phyloP scores from a whole-genome alignment of 2,329 filamentous ascomycete genomes.

The Arthrobotrys entomopaga region DNA sequence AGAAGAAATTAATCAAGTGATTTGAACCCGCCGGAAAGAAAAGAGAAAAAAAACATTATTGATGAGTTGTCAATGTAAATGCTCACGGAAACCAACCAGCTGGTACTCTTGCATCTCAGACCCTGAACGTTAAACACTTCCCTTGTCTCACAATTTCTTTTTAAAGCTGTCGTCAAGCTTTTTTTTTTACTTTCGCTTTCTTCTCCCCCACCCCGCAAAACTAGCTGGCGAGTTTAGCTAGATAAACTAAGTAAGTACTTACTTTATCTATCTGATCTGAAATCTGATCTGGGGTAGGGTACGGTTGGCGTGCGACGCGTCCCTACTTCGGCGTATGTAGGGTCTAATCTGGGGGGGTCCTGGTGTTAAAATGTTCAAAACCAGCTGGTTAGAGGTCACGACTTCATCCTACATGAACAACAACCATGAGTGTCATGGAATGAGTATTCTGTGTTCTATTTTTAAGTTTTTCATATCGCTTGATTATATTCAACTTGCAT shows the following conservation, averaged over 20 bases:
- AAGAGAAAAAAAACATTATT: too few relatives aligned
- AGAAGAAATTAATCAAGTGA: conserved; percentile 44
- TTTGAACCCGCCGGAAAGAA: conserved; percentile 26
- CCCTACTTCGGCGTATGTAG: not conserved
- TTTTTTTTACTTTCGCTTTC: too few relatives aligned
- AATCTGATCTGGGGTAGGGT: not conserved
- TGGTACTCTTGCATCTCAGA: conserved; percentile 44
- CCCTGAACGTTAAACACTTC: conserved; percentile 29
- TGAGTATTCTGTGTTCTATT: conserved; percentile 39
- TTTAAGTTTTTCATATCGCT: conserved; percentile 34
- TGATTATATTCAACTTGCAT: not conserved
- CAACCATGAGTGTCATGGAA: conserved; percentile 4
- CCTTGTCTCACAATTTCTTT: conserved; percentile 10
- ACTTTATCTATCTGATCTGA: too few relatives aligned
- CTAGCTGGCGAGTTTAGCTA: too few relatives aligned
- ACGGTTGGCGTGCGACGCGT: conserved; percentile 21
- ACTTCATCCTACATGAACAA: conserved; percentile 30
- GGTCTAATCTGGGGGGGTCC: too few relatives aligned
- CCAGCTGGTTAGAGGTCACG: conserved; percentile 41
- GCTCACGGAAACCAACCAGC: conserved; percentile 52
- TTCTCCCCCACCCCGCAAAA: too few relatives aligned
- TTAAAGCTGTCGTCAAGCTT: not conserved
- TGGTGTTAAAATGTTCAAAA: conserved; percentile 2
- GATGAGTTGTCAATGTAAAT: conserved; percentile 55
- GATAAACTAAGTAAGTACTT: not conserved